Percentiles rank a stretch among this genome's conserved stretches.
Evolutionary conservation across 352 stramenopile genomes (phyloP).

Genomic region (Stramenopiles sp.): DNA sequence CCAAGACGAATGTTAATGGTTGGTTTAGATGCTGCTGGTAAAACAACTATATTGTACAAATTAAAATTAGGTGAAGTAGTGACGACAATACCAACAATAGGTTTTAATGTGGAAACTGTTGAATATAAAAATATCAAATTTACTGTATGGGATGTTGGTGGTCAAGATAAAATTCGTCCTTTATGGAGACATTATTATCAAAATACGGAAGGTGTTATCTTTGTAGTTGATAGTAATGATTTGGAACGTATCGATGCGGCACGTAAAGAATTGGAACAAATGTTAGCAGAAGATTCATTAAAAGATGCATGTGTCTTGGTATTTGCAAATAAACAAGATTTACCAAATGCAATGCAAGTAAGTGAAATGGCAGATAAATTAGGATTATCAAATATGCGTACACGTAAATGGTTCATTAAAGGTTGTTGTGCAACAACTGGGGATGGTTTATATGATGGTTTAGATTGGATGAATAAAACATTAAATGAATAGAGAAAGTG

Average conservation of each 20-base stretch:
- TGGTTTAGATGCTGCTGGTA: conserved; percentile 95
- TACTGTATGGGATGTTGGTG: conserved; percentile 96
- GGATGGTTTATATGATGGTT: conserved; percentile 93
- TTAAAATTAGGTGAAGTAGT: conserved; percentile 75
- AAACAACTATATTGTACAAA: conserved; percentile 98
- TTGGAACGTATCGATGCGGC: conserved; percentile 89
- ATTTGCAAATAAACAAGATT: conserved; percentile 98
- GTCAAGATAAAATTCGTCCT: conserved; percentile 93
- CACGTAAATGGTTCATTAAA: conserved; percentile 98
- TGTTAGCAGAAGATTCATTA: conserved; percentile 95
- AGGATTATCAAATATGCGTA: conserved; percentile 80
- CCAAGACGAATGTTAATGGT: too few species aligned
- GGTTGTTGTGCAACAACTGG: conserved; percentile 93
- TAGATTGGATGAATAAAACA: conserved; percentile 86
- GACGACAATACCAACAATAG: conserved; percentile 91
- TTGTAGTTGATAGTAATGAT: conserved; percentile 98
- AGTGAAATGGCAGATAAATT: conserved; percentile 98
- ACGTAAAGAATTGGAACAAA: conserved; percentile 87
- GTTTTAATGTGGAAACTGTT: conserved; percentile 98
- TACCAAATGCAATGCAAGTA: conserved; percentile 89
- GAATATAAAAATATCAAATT: conserved; percentile 99
- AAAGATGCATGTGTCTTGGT: conserved; percentile 86
- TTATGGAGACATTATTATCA: conserved; percentile 99
- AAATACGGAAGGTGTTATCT: conserved; percentile 98
- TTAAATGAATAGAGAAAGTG: conserved; percentile 54